Percentiles rank a stretch among this genome's conserved stretches.
phyloP scores from a whole-genome alignment of 73 alveolate genomes.

The Paramecium sonneborni region DNA sequence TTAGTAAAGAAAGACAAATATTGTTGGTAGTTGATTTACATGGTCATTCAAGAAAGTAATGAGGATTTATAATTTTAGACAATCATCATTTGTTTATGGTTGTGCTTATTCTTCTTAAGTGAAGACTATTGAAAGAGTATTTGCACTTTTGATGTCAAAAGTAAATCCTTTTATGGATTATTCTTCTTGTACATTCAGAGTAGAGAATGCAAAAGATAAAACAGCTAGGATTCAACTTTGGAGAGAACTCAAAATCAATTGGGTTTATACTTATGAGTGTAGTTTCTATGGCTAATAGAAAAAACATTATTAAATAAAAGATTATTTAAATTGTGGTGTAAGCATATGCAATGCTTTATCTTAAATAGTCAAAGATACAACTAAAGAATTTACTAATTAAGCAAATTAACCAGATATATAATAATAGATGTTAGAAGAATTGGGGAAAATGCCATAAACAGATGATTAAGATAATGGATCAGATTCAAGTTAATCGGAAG shows the following conservation, averaged over 20 bases:
- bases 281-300: constrained; percentile 62
- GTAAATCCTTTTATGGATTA: constrained; percentile 68
- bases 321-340: constrained; percentile 57
- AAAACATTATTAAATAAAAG: constrained; percentile 55
- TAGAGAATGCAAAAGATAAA: constrained; percentile 75
- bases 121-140: constrained; percentile 70
- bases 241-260: constrained; percentile 72
- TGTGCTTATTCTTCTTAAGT: constrained; percentile 62
- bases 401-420: constrained; percentile 3
- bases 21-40: constrained; percentile 81
- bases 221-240: constrained; percentile 80
- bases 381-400: constrained; percentile 49
- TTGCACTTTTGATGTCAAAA: constrained; percentile 77
- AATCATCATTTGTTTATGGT: constrained; percentile 65
- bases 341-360: constrained; percentile 48
- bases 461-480: constrained; percentile 65
- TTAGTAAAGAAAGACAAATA: constrained; percentile 86
- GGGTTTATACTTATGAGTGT: constrained; percentile 62
- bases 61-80: neutral
- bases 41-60: constrained; percentile 78
- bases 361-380: constrained; percentile 47
- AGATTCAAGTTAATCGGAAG: constrained; percentile 62
- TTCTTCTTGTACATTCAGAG: constrained; percentile 75
- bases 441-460: constrained; percentile 56
- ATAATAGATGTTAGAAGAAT: constrained; percentile 29